Base-by-base conservation (phyloP, 805 yeast species). In the Wickerhamomyces rabaulensis region DNA sequence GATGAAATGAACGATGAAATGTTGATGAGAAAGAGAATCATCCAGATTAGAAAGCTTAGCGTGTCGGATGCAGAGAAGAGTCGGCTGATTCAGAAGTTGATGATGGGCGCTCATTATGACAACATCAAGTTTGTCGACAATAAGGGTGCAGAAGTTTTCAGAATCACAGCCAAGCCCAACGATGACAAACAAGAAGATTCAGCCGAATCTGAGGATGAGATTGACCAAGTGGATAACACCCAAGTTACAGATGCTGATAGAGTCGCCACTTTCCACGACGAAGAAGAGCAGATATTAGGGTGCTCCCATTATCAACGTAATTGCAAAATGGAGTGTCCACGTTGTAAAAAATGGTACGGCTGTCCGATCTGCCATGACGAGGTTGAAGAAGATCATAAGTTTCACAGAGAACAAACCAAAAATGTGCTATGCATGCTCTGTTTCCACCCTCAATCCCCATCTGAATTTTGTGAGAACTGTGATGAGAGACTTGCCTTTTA, bases 341-440 rank as follows among this genome's bases (percentile, higher is more conserved):
- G 73, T 3, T 91, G 97, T 59, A 65, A 70, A 27, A 72, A 73
- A 58, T 91, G 95, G 92, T 84, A 70, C 54, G 67, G 87, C 2
- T 91, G 97, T 65, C 75, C 96, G 13, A 78, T 87, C 53, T 91
- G 97, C 61, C 97, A 91, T 64, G 95, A 86, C 57, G 73, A 68
- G n/a, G 75, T 63, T 22, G 72, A 74, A 20, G 48, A 60, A 1
- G 58, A 70, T 12, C 95, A 85, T 62, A 78, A 74, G 52, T 75
- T 87, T 58, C 65, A 63, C 22, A 72, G 96, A 40, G 68, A 70
- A 23, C 74, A 75, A 40, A 86, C 88, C 3, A 72, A 70, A 48
- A 83, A 83, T 60, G 77, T 91, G 48, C 71, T 89, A 54, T 91
- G 97, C 64, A 85, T 90, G 95, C 62, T 68, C 49, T 91, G 97